Evolutionary conservation across 2,329 filamentous ascomycete genomes (phyloP), one percentile per base, ranked within the genome.

Genomic region (Tetracladium maxilliforme): DNA sequence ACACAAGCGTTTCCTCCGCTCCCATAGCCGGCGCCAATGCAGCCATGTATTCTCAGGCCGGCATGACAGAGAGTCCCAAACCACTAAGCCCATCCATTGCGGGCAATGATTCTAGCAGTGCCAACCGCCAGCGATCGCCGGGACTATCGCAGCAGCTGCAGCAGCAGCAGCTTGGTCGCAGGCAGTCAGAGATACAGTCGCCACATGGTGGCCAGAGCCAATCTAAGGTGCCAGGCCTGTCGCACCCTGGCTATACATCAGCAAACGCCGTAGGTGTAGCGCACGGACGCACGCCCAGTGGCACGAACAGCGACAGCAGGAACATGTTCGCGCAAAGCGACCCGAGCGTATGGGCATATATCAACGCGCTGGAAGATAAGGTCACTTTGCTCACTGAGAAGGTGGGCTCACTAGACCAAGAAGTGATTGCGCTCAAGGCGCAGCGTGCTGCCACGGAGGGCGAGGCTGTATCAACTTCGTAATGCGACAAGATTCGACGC

Each of bases 21-120:
- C 54, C 61, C 6, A 43, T 61, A 15, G 52, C 51, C 26, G 50
- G 53, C 21, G 54, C 54, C 22, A 25, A 33, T 25, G 28, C 49
- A 40, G 33, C 37, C 34, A 64, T 84, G 35, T 92, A 82, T 44
- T 65, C 71, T 7, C 73, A 83, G 34, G 65, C 68, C 26, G 52
- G 54, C 27, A 79, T 92, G 56, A 90, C 79, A 4, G 83, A 93
- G 48, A 92, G 81, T 36, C 83, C 84, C 1, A 92, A 86, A 43
- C 77, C 84, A 4, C 58, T 92, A 20, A 84, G 75, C 31, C 77
- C 78, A n/a, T 62, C 62, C 11, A 58, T 32, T 10, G 42, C 61
- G 44, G 43, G 61, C 12, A 58, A 75, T 24, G 69, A 70, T 35
- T 49, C 62, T 10, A 48, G 54, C 16, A 49, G 64, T 31, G 52